Evolutionary conservation across 257 asterid species (phyloP), one percentile per base, ranked within the genome.

Genomic region (Penstemon newberryi): DNA sequence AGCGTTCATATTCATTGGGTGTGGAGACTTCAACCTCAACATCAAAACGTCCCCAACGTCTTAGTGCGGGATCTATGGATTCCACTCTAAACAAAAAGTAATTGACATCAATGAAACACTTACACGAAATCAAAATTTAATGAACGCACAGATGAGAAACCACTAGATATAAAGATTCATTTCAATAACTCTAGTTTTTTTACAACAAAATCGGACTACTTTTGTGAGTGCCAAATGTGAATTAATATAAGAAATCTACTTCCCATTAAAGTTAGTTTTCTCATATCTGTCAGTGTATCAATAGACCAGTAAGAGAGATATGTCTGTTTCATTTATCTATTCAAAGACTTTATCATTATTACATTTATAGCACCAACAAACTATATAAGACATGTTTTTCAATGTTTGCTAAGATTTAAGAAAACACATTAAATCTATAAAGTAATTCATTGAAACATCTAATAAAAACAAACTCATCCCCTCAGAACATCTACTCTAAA

Each of bases 41-140:
- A 89, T 93, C 97, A 82, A 93, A 88, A 71, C 97, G 99, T 63
- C 99, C 97, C 2, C 91, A 79, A 69, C 97, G 93, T 77, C 99
- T 87, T 55, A 90, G 87, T 49, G 96, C 96, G 59, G 99, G 96
- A 82, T 93, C 97, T 67, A 93, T 78, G 62, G 94, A 76, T 73
- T 93, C 96, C 65, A 85, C 92, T 75, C 98, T 90, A 81, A 42
- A 78, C 62, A 82, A 13, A 58, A 57, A 70, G 62, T 59, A 54
- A 18, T 50, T 46, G 41, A 56, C 42, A 55, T 63, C 60, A 47
- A 52, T 39, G 61, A 43, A 40, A 64, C 47, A 19, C 25, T 45
- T 44, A 58, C 38, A 39, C 3, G 61, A 56, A 63, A 49, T 43
- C 38, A 38, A 52, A 15, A 42, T 5, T 33, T 4, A 3, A 25